Evolutionary conservation across 805 yeast species (phyloP), one percentile per base, ranked within the genome.

Genomic region (Gaillardinia entomophila): DNA sequence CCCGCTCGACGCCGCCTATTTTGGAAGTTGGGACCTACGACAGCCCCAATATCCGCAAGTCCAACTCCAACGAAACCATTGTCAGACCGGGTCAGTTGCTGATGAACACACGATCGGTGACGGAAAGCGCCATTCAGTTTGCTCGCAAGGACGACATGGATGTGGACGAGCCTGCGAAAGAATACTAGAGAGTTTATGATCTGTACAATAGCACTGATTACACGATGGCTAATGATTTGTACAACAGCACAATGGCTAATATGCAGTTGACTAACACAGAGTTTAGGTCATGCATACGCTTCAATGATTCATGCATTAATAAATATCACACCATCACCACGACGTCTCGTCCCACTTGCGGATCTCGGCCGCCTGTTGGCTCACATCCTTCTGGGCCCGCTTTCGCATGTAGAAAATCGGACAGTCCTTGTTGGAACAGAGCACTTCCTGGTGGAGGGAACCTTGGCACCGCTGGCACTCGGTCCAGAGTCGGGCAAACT

Each of bases 381-480:
- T 54, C 6, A 79, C 72, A 47, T 84, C 94, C 54, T 82, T 83
- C 48, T 82, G 90, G 6, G 81, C 83, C 51, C 82, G 82, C 57
- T 77, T 89, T 51, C 99, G 72, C 98, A 92, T 92, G 56, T 92
- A 92, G 51, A 92, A 92, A 24, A 92, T 92, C 2, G 97, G 96
- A 62, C 99, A 92, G 57, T 92, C 97, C 45, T 89, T 88, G 45
- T 90, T 87, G 0, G 96, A 80, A 57, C 99, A 92, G 16, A 90
- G 66, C 3, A 92, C 97, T 46, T 92, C 97, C 58, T 88, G 96
- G 49, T 92, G 97, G 34, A 94, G 63, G 16, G 92, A 84, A 0
- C 97, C 97, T 48, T 94, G 97, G 57, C 98, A 92, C 37, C 97
- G 68, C 62, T 92, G 99, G 55, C 99, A 94, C 53, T 92, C 95